Base-by-base conservation (phyloP, 805 yeast species). In the Metschnikowia henanensis region DNA sequence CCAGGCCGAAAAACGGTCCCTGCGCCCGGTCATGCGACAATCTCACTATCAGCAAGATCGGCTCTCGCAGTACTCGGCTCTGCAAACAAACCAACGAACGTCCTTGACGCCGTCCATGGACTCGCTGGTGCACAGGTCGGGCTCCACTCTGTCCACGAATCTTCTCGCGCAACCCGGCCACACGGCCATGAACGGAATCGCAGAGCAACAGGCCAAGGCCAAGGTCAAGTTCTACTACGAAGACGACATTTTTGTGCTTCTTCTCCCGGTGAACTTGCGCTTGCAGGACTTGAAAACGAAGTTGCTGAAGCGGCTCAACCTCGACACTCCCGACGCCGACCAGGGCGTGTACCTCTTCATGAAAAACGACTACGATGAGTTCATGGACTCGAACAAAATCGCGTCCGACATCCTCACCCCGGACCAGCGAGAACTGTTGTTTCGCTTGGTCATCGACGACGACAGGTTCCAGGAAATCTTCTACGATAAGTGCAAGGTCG, bases 191-290 rank as follows among this genome's bases (percentile, higher is more conserved):
- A 26, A 23, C 31, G 32, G 28, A 10, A 18, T 17, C 41, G 36
- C 42, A 22, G 62, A 39, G 13, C 56, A 57, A 39, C 52, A 35
- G 18, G 20, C 56, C 29, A 79, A 79, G 54, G 66, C 72, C 16
- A 87, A 87, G 61, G 77, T 86, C 39, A 87, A 87, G 60, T 84
- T 87, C 56, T 87, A 83, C 60, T 85, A 80, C 57, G 83, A 81
- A 46, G 94, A 85, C 56, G 95, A 87, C 58, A 87, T 87, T 13
- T 87, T 86, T 68, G 94, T 89, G 1, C 70, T 87, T 32, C 62
- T 81, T 47, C 65, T 82, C 30, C 80, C 81, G 25, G 57, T 69
- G 12, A 70, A 66, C 47, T 73, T 76, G 38, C 65, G 77, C 4
- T 60, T 77, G 35, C 67, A 63, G 26, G 84, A 79, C 45, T 57